Evolutionary conservation across 306 rosid species (phyloP).

Genomic region (Crotalaria pallida): DNA sequence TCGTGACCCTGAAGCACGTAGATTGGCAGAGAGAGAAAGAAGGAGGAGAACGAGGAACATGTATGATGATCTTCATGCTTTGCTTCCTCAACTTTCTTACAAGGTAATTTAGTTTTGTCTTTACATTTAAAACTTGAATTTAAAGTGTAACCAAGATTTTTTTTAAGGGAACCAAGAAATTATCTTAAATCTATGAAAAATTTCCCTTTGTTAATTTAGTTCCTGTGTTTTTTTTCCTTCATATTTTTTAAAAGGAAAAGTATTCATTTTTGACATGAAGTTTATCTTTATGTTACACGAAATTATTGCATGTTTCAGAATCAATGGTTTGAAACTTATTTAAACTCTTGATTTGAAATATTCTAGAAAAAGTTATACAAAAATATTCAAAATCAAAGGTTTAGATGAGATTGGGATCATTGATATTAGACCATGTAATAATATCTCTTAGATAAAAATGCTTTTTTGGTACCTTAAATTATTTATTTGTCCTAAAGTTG

Average conservation of each 20-base stretch:
- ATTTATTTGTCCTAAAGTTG: too few relatives aligned
- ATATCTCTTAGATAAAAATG: too few relatives aligned
- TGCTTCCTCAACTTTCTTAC: constrained; percentile 76
- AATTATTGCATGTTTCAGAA: too few relatives aligned
- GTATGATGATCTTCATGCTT: constrained; percentile 64
- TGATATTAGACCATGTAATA: too few relatives aligned
- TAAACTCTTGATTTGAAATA: too few relatives aligned
- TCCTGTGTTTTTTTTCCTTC: not conserved
- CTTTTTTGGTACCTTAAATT: too few relatives aligned
- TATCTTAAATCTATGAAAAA: not conserved
- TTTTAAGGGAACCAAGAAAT: not conserved
- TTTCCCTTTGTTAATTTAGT: not conserved
- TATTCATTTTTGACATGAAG: not conserved
- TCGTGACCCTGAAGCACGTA: constrained; percentile 51
- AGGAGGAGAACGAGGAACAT: constrained; percentile 84
- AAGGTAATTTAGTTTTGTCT: constrained; percentile 44
- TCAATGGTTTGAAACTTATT: too few relatives aligned
- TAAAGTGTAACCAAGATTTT: not conserved
- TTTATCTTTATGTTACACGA: not conserved
- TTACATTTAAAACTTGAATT: not conserved
- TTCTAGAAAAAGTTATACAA: too few relatives aligned
- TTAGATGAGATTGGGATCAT: too few relatives aligned
- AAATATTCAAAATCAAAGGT: too few relatives aligned
- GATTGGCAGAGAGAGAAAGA: constrained; percentile 78
- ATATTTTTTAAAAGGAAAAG: not conserved